Base-by-base conservation (phyloP, 176 grass and related monocot genomes). In the Ensete glaucum region DNA sequence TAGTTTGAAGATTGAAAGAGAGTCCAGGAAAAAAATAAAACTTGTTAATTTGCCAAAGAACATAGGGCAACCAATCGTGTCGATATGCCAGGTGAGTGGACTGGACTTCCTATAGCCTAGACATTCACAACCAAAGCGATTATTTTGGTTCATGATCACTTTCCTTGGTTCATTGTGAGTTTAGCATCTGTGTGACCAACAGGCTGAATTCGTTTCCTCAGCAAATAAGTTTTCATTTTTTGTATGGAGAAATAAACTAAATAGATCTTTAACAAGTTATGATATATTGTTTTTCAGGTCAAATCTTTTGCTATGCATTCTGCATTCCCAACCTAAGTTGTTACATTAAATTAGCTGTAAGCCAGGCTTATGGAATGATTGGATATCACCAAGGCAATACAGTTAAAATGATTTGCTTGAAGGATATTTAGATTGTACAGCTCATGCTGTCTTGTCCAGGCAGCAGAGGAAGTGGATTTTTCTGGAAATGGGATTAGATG, bases 231-330 rank as follows among this genome's bases (percentile, higher is more conserved):
- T 20, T 50, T 51, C 15, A 21, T 71, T 71, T 48, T 48, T 12
- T 19, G 24, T 1, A 14, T 0, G 34, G 34, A 16, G 8, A 34
- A 34, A 16, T 15, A 67, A 2, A 71, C n/a, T 15, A 50, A 16
- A 20, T 43, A 51, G 15, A 60, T 16, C 11, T 72, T 62, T 62
- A 76, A 59, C 51, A 73, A 58, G 71, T 22, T 87, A 99, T 72
- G 95, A 94, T 56, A 90, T 90, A n/a, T 48, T 91, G 1, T 99
- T 91, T 99, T 99, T 78, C 92, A 91, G 84, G 95, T 99, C 13
- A 71, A 78, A 58, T 4, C 60, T 77, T 23, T 71, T 81, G 19
- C 25, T 24, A 29, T 9, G 1, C 25, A 25, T 67, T 34, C 6
- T 1, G 71, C 34, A 74, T 76, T 55, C 43, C n/a, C 76, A 68